These are phyloP conservation scores for Candida sanyaensis DNA, from an alignment of 1,139 yeast species.

Conservation along the genomic window DNA sequence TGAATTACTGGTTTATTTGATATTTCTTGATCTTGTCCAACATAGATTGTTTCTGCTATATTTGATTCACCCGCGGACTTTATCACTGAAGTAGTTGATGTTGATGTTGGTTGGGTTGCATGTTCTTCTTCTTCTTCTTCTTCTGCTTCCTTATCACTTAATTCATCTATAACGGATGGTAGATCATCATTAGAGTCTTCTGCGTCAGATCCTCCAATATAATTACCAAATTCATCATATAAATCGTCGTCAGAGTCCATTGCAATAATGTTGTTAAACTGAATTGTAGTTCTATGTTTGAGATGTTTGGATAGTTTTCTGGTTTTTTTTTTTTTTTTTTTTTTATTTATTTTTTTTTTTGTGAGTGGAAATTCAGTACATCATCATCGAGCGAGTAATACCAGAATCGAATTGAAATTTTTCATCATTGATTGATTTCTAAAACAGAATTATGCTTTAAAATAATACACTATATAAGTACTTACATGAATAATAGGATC, in stretches of 20 bases:
- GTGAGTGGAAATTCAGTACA: background rate
- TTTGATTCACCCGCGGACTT: conserved; percentile 7
- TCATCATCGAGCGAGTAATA: background rate
- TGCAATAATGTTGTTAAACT: no score
- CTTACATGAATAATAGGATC: background rate
- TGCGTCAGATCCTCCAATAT: conserved; percentile 58
- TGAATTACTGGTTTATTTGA: conserved; percentile 63
- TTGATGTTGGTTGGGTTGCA: conserved; percentile 8
- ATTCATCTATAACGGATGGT: conserved; percentile 11
- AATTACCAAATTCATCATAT: conserved; percentile 85
- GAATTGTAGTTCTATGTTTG: background rate
- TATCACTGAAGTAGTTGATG: conserved; percentile 9
- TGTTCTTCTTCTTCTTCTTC: conserved; percentile 19
- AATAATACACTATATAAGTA: conserved; percentile 1
- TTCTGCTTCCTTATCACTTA: conserved; percentile 17
- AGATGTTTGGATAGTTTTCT: background rate
- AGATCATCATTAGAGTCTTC: conserved; percentile 23
- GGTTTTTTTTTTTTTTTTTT: no score
- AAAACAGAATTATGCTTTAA: background rate
- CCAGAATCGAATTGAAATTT: background rate
- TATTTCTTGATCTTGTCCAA: conserved; percentile 18
- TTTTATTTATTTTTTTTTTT: background rate
- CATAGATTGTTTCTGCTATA: conserved; percentile 26
- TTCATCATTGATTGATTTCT: background rate
- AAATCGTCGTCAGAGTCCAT: conserved; percentile 35